These are phyloP conservation scores for Kodamaea nitidulidarum DNA, from an alignment of 805 yeast genomes.

Conservation along the genomic window DNA sequence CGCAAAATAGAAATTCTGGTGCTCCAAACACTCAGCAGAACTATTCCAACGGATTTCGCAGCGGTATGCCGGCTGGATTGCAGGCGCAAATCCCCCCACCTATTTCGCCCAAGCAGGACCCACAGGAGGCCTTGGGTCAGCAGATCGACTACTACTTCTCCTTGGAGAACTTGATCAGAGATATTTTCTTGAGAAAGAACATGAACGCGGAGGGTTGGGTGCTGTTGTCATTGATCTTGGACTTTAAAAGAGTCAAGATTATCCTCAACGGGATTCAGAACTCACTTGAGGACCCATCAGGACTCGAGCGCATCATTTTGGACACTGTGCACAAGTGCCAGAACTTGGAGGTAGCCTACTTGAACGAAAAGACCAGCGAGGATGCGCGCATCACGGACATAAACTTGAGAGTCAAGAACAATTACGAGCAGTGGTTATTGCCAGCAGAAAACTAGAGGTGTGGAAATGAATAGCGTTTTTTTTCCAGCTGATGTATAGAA, in stretches of 20 bases:
- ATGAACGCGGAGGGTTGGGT: conserved; percentile 78
- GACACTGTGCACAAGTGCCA: conserved; percentile 53
- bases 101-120: conserved; percentile 44
- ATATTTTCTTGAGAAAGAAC: conserved; percentile 73
- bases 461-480: not conserved
- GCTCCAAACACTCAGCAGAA: not conserved
- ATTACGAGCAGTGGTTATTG: conserved; percentile 67
- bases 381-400: conserved; percentile 41
- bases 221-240: conserved; percentile 55
- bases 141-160: conserved; percentile 92
- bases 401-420: conserved; percentile 56
- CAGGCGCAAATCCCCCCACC: conserved; percentile 38
- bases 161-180: conserved; percentile 80
- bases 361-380: conserved; percentile 27
- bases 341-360: conserved; percentile 45
- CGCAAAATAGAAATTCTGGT: conserved; percentile 14
- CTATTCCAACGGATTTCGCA: conserved; percentile 18
- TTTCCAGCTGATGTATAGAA: not conserved
- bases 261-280: conserved; percentile 39
- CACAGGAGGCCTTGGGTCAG: conserved; percentile 40
- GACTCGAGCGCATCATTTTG: conserved; percentile 32
- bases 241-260: conserved; percentile 72
- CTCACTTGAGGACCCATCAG: conserved; percentile 15
- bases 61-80: conserved; percentile 14
- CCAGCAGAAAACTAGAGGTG: conserved; percentile 24